phyloP scores from a whole-genome alignment of 352 stramenopile genomes.

The Phytopythium montanum region DNA sequence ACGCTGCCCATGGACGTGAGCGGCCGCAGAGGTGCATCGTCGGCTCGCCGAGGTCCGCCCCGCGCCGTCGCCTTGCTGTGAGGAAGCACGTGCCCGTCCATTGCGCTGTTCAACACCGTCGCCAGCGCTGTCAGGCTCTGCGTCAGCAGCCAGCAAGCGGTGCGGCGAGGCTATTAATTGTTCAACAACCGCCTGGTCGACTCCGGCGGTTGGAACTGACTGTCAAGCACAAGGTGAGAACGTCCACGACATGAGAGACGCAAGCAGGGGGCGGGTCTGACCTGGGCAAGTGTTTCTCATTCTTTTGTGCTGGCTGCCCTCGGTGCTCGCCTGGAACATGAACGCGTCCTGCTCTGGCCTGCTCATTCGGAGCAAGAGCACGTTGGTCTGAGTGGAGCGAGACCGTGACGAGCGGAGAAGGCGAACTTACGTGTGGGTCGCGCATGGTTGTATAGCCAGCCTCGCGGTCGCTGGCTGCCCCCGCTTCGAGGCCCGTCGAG shows the following conservation, averaged over 20 bases:
- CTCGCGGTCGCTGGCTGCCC: not conserved
- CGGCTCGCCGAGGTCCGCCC: not conserved
- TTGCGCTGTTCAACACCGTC: not conserved
- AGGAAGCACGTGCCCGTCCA: not conserved
- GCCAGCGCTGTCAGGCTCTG: not conserved
- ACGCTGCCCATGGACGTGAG: constrained; percentile 33
- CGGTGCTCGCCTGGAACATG: not conserved
- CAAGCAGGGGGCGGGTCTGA: not conserved
- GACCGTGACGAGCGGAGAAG: not conserved
- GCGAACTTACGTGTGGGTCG: not conserved
- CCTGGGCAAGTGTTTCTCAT: constrained; percentile 3
- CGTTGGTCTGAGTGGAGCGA: not conserved
- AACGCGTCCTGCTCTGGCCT: not conserved
- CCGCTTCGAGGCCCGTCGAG: not conserved
- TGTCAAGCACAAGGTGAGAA: not conserved
- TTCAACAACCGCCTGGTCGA: not conserved
- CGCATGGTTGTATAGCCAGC: not conserved
- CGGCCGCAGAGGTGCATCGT: constrained; percentile 16
- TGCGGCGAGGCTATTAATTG: not conserved
- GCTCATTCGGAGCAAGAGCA: not conserved
- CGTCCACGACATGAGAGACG: too few relatives aligned
- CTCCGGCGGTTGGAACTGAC: not conserved
- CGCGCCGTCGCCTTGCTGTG: not conserved
- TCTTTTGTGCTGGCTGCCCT: constrained; percentile 1
- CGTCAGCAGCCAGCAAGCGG: not conserved